phyloP scores from a whole-genome alignment of 805 yeast genomes.

The Tetrapisispora taiwanensis region DNA sequence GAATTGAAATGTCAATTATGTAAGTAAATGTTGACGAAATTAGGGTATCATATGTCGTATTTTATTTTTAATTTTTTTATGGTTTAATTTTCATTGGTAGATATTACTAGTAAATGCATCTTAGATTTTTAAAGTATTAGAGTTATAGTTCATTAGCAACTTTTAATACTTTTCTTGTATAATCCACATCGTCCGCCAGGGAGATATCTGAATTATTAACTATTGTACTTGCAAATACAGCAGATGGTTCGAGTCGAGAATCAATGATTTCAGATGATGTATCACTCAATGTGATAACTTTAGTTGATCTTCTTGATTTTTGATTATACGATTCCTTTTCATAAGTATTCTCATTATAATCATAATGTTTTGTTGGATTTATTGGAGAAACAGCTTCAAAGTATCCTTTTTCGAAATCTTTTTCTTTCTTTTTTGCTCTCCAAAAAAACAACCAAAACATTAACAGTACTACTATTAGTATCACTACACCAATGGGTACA shows the following conservation, averaged over 20 bases:
- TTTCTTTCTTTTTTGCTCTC: constrained; percentile 10
- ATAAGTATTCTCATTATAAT: background rate
- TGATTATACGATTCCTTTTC: constrained; percentile 5
- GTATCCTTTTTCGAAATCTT: constrained; percentile 20
- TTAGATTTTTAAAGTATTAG: background rate
- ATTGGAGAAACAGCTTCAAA: constrained; percentile 15
- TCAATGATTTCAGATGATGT: constrained; percentile 20
- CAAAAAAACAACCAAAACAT: constrained; percentile 34
- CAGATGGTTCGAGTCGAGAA: constrained; percentile 25
- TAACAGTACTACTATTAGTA: constrained; percentile 33
- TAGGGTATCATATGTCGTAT: background rate
- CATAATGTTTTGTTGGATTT: constrained; percentile 2
- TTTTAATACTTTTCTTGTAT: constrained; percentile 38
- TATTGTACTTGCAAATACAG: constrained; percentile 8
- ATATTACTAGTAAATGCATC: background rate
- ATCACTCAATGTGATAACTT: background rate
- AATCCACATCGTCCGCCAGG: constrained; percentile 40
- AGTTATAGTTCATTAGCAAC: constrained; percentile 28
- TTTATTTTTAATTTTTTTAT: too few species aligned
- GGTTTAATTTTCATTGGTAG: too few species aligned
- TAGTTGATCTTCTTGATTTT: constrained; percentile 1
- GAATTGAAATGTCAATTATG: background rate
- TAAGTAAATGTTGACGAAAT: background rate
- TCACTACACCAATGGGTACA: constrained; percentile 65
- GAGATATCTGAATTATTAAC: constrained; percentile 19